Evolutionary conservation across 768 basidiomycete species (phyloP).

Genomic region (Pleurotus eryngii): DNA sequence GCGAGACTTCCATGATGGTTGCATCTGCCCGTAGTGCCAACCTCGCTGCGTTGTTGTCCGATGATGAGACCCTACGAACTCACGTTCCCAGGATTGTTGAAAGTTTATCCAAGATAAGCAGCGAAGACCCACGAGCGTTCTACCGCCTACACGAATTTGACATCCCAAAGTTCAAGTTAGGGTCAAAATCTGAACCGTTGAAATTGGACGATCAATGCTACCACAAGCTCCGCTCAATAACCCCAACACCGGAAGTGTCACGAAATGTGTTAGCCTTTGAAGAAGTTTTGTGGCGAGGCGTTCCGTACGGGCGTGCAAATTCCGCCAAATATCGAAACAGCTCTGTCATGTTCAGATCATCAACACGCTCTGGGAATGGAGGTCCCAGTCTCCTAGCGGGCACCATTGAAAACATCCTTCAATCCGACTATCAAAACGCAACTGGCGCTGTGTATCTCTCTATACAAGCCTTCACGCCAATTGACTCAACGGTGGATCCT

Average conservation of each 20-base stretch:
- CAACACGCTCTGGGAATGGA: not conserved
- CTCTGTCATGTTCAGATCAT: conserved; percentile 9
- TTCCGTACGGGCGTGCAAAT: conserved; percentile 9
- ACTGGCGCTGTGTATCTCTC: conserved; percentile 1
- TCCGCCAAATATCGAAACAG: conserved; percentile 11
- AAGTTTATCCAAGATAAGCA: conserved; percentile 8
- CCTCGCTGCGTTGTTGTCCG: conserved; percentile 11
- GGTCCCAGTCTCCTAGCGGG: not conserved
- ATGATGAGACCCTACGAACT: conserved; percentile 5
- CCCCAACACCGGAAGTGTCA: not conserved
- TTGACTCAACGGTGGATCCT: conserved; percentile 5
- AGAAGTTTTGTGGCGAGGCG: conserved; percentile 8
- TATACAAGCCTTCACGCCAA: not conserved
- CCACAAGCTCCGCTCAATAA: not conserved
- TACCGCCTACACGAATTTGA: conserved; percentile 8
- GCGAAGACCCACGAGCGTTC: conserved; percentile 15
- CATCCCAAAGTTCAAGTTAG: not conserved
- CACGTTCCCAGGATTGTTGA: conserved; percentile 7
- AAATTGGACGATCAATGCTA: not conserved
- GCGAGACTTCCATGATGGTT: conserved; percentile 15
- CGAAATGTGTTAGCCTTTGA: not conserved
- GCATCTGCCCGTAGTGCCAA: conserved; percentile 10
- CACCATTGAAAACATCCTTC: conserved; percentile 8
- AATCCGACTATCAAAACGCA: not conserved
- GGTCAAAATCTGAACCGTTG: not conserved